Percentiles rank a stretch among this genome's conserved stretches.
Conservation (phyloP, 1,139 yeast species). For the Suhomyces bolitotheri region DNA sequence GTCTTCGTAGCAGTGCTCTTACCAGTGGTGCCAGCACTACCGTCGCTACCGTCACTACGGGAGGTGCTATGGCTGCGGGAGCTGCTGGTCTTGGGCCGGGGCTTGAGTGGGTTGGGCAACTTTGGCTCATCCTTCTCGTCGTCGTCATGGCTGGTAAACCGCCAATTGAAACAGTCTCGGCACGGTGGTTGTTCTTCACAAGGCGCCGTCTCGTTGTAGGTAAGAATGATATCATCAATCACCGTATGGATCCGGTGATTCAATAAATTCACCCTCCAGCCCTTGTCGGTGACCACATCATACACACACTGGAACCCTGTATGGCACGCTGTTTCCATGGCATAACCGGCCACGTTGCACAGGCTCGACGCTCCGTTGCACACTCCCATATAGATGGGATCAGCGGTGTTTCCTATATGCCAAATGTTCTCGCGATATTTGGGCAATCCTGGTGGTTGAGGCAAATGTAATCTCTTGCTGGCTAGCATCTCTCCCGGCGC, state of each 20-base stretch:
- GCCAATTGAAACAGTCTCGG: constrained; percentile 91
- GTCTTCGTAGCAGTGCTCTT: constrained; percentile 7
- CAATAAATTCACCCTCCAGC: constrained; percentile 87
- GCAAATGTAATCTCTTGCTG: constrained; percentile 79
- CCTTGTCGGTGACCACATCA: constrained; percentile 84
- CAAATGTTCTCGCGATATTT: constrained; percentile 77
- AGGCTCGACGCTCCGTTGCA: constrained; percentile 93
- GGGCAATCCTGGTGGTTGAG: constrained; percentile 91
- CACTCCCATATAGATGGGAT: constrained; percentile 95
- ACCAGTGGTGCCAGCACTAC: constrained; percentile 2
- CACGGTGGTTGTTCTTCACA: constrained; percentile 80
- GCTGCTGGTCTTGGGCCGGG: constrained; percentile 14
- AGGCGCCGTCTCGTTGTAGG: constrained; percentile 73
- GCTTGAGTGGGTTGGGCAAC: constrained; percentile 41
- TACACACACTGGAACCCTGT: constrained; percentile 86
- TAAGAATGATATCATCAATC: constrained; percentile 73
- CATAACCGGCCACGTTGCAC: constrained; percentile 92
- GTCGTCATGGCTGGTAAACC: constrained; percentile 60
- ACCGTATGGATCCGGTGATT: constrained; percentile 92
- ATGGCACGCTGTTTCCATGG: constrained; percentile 96
- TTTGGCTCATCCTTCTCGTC: constrained; percentile 39
- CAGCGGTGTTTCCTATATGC: constrained; percentile 97
- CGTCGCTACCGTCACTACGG: constrained; percentile 2
- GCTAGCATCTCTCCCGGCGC: constrained; percentile 94
- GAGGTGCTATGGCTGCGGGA: not conserved